Base-by-base conservation (phyloP, 345 rosid genomes). In the Conringia planisiliqua region DNA sequence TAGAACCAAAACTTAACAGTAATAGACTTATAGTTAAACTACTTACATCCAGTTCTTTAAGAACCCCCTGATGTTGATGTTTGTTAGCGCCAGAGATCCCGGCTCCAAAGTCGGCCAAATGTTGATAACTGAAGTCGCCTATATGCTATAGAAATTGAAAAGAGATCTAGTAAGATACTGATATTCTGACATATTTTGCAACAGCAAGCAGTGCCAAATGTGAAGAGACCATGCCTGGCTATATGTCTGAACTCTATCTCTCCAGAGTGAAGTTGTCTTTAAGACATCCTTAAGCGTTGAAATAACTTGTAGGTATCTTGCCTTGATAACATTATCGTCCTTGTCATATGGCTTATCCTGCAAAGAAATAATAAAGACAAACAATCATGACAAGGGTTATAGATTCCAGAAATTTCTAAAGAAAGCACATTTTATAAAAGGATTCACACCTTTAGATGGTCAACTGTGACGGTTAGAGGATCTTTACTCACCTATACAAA, bases 21-120 rank as follows among this genome's bases (percentile, higher is more conserved):
- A 13, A 13, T 24, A 74, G 50, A 12, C 27, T 18, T 22, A 47
- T 51, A 7, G n/a, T n/a, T 13, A 50, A 22, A 39, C 61, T 43
- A 81, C 95, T 85, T 85, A 91, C 98, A 87, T 94, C 97, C 35
- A 94, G 80, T 88, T 91, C 97, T 79, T 91, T 97, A 80, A 94
- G 96, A 39, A 89, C 91, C 77, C 78, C 72, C 79, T 91, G 95
- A 77, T 86, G 81, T 71, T 88, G 90, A 72, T 82, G 79, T 79
- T 91, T 90, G 83, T 83, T 89, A 47, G 87, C 95, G 4, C 96
- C 91, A 30, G 92, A 89, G 86, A 93, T 91, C 59, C 94, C 97
- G 68, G 97, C 98, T 47, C 97, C 98, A 79, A 93, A 93, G 83
- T 93, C 97, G 36, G 98, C 97, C 69, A 89, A 78, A 74, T 86